Percentiles rank a stretch among this genome's conserved stretches.
Conservation (phyloP, 345 rosid genomes). For the Sisymbrium irio region DNA sequence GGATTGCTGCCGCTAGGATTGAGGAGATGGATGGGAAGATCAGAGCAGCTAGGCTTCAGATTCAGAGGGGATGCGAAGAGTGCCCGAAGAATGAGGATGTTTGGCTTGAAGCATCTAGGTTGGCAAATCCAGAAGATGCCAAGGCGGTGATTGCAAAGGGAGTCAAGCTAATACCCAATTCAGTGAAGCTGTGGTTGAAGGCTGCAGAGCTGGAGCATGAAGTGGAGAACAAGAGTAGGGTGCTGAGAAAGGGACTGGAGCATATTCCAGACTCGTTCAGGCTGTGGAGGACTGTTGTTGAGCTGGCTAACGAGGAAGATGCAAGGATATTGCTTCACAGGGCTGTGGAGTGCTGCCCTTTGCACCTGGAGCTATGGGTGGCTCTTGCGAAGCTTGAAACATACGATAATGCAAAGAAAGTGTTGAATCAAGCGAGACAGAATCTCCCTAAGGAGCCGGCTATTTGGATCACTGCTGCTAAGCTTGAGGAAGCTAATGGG, state of each 20-base stretch:
- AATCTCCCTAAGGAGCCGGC: conserved; percentile 83
- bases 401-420: conserved; percentile 70
- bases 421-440: conserved; percentile 70
- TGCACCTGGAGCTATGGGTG: conserved; percentile 85
- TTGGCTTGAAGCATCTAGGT: conserved; percentile 91
- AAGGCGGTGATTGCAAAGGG: conserved; percentile 89
- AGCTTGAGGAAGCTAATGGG: conserved; percentile 92
- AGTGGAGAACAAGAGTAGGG: conserved; percentile 69
- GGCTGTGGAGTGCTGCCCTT: conserved; percentile 94
- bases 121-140: conserved; percentile 84
- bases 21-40: conserved; percentile 98
- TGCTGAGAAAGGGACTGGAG: conserved; percentile 81
- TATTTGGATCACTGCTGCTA: conserved; percentile 92
- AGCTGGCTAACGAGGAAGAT: conserved; percentile 70
- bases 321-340: conserved; percentile 75
- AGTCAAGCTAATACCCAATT: conserved; percentile 77
- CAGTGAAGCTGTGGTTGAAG: conserved; percentile 83
- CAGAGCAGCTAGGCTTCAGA: conserved; percentile 71
- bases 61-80: conserved; percentile 87
- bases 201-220: conserved; percentile 87
- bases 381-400: conserved; percentile 87
- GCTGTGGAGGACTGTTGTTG: conserved; percentile 91
- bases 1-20: conserved; percentile 95
- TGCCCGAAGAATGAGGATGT: conserved; percentile 90
- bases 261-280: conserved; percentile 84